Conservation (phyloP, 2,329 filamentous ascomycete species). For the Cadophora gregata region DNA sequence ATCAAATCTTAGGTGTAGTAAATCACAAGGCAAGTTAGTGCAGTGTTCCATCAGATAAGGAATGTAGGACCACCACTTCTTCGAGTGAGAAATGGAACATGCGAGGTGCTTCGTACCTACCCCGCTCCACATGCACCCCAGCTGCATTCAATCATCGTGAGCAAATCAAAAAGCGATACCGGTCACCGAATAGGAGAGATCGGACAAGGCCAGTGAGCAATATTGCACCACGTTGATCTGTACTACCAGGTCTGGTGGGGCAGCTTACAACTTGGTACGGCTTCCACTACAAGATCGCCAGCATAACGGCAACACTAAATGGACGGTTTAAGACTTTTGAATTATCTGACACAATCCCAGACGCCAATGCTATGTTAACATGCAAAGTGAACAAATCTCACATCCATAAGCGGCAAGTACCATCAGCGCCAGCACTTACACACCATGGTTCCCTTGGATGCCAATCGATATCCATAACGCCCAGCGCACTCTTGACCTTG, state of each 20-base stretch:
- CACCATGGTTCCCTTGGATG: conserved; percentile 94
- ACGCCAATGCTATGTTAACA: conserved; percentile 34
- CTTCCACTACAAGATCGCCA: neutral
- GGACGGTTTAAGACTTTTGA: conserved; percentile 17
- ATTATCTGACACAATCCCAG: conserved; percentile 27
- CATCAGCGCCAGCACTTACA: conserved; percentile 92
- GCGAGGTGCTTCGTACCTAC: neutral
- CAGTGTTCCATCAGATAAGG: neutral
- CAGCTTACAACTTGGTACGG: neutral
- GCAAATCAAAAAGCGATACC: neutral
- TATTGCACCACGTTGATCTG: neutral
- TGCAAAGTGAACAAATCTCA: conserved; percentile 44
- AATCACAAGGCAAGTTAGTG: neutral
- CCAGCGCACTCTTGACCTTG: conserved; percentile 82
- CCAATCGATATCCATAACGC: conserved; percentile 95
- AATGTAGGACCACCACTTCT: neutral
- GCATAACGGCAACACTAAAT: neutral
- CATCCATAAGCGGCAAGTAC: conserved; percentile 89
- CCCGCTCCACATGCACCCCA: neutral
- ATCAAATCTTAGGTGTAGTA: neutral
- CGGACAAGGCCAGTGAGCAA: neutral
- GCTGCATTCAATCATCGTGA: neutral
- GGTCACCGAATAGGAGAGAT: neutral
- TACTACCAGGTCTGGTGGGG: neutral
- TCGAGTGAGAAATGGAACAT: too few species aligned